Evolutionary conservation across 139 green algal species (phyloP).

Genomic region (Chlamydomonas sp.): DNA sequence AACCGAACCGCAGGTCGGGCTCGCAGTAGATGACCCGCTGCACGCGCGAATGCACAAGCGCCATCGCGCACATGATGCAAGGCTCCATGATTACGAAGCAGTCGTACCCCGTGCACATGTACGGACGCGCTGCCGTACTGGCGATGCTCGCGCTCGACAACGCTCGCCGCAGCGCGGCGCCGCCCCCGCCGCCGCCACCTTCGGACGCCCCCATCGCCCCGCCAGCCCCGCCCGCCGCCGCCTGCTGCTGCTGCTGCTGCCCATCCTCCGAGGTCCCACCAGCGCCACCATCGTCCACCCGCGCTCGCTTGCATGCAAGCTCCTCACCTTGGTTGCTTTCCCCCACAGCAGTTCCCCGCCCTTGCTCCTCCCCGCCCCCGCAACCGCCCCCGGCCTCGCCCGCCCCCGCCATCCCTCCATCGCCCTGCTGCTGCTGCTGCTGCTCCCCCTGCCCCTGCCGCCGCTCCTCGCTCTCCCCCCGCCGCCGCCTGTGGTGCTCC

Average conservation of each 20-base stretch:
- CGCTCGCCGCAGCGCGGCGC: background rate
- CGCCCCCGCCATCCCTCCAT: background rate
- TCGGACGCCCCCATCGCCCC: background rate
- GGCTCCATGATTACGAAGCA: slow-evolving; percentile 89
- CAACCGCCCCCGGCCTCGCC: no score
- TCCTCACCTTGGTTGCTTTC: background rate
- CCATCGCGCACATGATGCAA: slow-evolving; percentile 97
- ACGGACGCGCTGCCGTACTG: slow-evolving; percentile 55
- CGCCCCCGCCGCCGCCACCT: background rate
- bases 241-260: slow-evolving; percentile 28
- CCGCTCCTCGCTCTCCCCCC: no score
- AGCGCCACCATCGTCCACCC: background rate
- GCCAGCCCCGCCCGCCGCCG: background rate
- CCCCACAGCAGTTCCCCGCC: background rate
- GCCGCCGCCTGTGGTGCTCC: background rate
- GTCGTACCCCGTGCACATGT: slow-evolving; percentile 96
- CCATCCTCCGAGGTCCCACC: background rate
- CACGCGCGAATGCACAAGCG: slow-evolving; percentile 87
- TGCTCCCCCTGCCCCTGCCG: background rate
- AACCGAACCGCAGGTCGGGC: slow-evolving; percentile 52
- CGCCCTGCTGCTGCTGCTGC: background rate
- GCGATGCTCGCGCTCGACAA: no score
- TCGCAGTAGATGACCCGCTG: slow-evolving; percentile 76
- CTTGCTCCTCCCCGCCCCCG: background rate
- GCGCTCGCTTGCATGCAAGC: slow-evolving; percentile 26